Evolutionary conservation across 75 land plant genomes (phyloP).

Genomic region (Selaginella tamariscina): DNA sequence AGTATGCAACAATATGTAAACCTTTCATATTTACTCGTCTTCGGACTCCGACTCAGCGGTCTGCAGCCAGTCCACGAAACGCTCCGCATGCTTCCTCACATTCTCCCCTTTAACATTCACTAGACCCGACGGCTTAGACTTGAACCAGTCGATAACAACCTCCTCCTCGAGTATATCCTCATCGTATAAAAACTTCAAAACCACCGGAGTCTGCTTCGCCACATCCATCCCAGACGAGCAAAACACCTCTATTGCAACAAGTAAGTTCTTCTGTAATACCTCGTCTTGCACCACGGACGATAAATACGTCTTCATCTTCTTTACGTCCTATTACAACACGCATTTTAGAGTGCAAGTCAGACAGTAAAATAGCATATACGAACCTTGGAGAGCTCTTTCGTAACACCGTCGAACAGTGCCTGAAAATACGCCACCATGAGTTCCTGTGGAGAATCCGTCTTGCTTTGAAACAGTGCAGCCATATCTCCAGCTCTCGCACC

Average conservation of each 20-base stretch:
- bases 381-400: slow-evolving; percentile 71
- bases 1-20: too few relatives aligned
- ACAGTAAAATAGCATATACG: too few relatives aligned
- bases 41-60: slow-evolving; percentile 67
- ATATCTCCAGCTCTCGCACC: slow-evolving; percentile 40
- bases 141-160: slow-evolving; percentile 54
- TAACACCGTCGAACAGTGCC: slow-evolving; percentile 57
- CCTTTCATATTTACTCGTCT: background rate
- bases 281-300: slow-evolving; percentile 41
- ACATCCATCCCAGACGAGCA: slow-evolving; percentile 22
- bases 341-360: too few relatives aligned
- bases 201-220: slow-evolving; percentile 38
- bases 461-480: slow-evolving; percentile 24
- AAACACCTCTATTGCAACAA: slow-evolving; percentile 54
- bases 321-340: too few relatives aligned
- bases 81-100: slow-evolving; percentile 53
- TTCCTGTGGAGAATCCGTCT: slow-evolving; percentile 36
- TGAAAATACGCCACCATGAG: slow-evolving; percentile 54
- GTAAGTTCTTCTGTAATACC: slow-evolving; percentile 41
- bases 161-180: slow-evolving; percentile 75
- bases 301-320: slow-evolving; percentile 54
- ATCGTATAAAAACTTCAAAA: slow-evolving; percentile 66
- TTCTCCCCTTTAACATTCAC: background rate
- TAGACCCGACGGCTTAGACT: background rate
- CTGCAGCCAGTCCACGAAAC: slow-evolving; percentile 85